Evolutionary conservation across 768 basidiomycete genomes (phyloP), one percentile per base, ranked within the genome.

Genomic region (Phanerochaete sordida): DNA sequence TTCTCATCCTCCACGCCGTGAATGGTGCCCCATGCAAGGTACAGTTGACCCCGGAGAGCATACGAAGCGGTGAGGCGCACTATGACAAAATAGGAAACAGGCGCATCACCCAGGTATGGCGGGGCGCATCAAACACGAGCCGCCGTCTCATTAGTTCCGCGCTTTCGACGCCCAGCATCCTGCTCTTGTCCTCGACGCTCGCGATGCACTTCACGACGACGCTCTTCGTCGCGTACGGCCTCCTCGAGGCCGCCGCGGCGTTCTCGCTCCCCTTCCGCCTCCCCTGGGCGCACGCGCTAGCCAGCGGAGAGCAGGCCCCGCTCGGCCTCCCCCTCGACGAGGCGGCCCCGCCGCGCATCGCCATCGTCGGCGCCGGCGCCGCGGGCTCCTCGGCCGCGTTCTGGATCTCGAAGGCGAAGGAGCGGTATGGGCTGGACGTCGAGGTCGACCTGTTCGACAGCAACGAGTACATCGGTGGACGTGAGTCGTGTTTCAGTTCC

Each of bases 291-390:
- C 13, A 16, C 49, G 60, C 60, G n/a, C 35, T 15, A 2, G 3
- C 15, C 31, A 56, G 35, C 44, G 39, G 39, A 9, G 49, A 53
- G 12, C 60, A 57, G 37, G 45, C 28, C 2, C 48, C 60, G 1
- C 50, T 57, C n/a, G 35, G 37, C 19, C n/a, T 62, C 2, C 56
- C 56, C 2, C 7, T 21, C 5, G 26, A 55, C 13, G 60, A 50
- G 27, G 3, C 58, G 53, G 30, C 60, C 7, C 52, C 77, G 0
- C 82, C 86, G 47, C 75, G 87, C 49, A 80, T 97, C 65, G 95
- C 94, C 8, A 86, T 97, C 68, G 84, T 97, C 56, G 95, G 95
- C 19, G 94, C 95, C 0, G 95, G 95, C 27, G 93, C 95, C 15
- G 92, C 80, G 11, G 95, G 95, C 9, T 84, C 84, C 16, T 89